Evolutionary conservation across 345 rosid genomes (phyloP).

Genomic region (Syzygium aqueum): DNA sequence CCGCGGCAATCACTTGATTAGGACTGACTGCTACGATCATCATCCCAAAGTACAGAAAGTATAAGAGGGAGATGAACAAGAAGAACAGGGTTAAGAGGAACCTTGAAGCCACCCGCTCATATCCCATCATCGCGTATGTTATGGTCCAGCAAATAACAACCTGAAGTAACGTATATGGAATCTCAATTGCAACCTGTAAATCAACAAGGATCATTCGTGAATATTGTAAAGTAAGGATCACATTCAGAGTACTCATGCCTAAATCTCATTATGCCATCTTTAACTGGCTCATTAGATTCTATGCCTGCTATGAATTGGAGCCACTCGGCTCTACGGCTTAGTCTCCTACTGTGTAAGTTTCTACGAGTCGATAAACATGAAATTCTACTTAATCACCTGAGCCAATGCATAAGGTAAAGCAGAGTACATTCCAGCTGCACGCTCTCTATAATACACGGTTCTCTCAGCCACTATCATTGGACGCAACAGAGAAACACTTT

Average conservation of each 20-base stretch:
- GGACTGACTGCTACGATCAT: conserved; percentile 32
- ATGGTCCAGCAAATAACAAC: conserved; percentile 14
- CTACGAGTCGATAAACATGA: not conserved
- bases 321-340: not conserved
- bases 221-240: not conserved
- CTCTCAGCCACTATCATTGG: conserved; percentile 3
- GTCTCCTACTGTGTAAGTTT: not conserved
- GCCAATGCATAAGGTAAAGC: conserved; percentile 11
- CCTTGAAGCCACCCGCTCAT: conserved; percentile 32
- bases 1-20: conserved; percentile 21
- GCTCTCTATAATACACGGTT: conserved; percentile 11
- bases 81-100: conserved; percentile 25
- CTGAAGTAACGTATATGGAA: conserved; percentile 37
- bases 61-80: conserved; percentile 30
- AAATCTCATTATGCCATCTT: not conserved
- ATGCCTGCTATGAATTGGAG: not conserved
- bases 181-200: conserved; percentile 34
- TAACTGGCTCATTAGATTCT: not conserved
- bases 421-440: conserved; percentile 16
- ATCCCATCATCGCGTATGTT: conserved; percentile 39
- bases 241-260: not conserved
- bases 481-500: not conserved
- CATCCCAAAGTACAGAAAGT: conserved; percentile 37
- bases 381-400: not conserved
- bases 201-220: not conserved